Conservation (phyloP, 805 yeast genomes). For the Suhomyces sp. region DNA sequence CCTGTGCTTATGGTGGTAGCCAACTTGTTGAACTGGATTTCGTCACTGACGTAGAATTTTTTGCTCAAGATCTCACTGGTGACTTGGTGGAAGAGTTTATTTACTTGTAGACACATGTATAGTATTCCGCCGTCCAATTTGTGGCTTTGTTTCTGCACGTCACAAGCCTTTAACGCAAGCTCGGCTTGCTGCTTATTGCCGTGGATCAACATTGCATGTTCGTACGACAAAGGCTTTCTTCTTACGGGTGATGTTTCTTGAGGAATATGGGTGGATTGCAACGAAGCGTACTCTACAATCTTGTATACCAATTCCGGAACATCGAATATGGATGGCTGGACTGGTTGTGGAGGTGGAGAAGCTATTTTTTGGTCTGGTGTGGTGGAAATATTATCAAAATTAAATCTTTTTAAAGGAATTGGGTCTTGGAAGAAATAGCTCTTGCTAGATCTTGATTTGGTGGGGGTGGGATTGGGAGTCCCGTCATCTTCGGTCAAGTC, state of each 20-base stretch:
- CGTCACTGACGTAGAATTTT: constrained; percentile 53
- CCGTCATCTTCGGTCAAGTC: constrained; percentile 33
- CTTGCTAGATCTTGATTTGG: constrained; percentile 6
- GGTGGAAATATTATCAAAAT: neutral
- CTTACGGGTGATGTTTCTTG: constrained; percentile 58
- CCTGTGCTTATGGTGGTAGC: constrained; percentile 3
- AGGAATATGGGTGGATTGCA: constrained; percentile 51
- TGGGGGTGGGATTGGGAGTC: constrained; percentile 18
- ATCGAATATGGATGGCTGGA: constrained; percentile 48
- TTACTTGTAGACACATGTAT: constrained; percentile 65
- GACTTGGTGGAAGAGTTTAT: constrained; percentile 59
- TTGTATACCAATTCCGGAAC: constrained; percentile 73
- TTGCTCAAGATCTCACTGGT: constrained; percentile 55
- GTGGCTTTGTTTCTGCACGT: constrained; percentile 8
- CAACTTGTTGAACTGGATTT: constrained; percentile 43
- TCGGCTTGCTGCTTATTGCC: constrained; percentile 50
- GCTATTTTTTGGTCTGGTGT: neutral
- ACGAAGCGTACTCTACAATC: constrained; percentile 62
- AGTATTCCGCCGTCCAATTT: constrained; percentile 30
- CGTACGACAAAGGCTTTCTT: constrained; percentile 64
- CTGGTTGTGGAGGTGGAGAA: neutral
- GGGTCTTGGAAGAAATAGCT: constrained; percentile 7
- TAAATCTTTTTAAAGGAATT: neutral
- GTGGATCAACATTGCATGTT: constrained; percentile 68
- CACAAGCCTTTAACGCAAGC: constrained; percentile 40